Conservation (phyloP, 179 eudicot species). For the Vitellaria paradoxa region DNA sequence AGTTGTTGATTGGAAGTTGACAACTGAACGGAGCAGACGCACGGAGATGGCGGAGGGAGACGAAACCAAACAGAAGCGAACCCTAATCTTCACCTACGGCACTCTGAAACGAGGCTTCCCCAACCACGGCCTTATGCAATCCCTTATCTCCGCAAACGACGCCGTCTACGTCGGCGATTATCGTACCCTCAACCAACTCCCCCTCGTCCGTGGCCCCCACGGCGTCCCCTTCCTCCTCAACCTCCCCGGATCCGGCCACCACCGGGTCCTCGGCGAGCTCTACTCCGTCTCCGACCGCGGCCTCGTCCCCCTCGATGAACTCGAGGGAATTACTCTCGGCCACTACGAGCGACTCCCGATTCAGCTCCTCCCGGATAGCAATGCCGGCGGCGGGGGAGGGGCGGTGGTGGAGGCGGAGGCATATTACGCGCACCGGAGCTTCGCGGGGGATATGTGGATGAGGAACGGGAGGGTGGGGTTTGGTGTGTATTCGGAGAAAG, state of each 20-base stretch:
- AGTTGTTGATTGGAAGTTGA: neutral
- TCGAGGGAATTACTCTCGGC: constrained; percentile 45
- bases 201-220: constrained; percentile 48
- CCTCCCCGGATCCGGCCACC: constrained; percentile 40
- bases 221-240: constrained; percentile 58
- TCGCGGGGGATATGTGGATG: constrained; percentile 52
- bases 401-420: constrained; percentile 43
- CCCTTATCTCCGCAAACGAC: constrained; percentile 40
- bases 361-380: neutral
- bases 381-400: constrained; percentile 17
- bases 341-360: constrained; percentile 52
- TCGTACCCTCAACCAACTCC: constrained; percentile 32
- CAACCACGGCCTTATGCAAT: constrained; percentile 43
- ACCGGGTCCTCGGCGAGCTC: constrained; percentile 47
- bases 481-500: constrained; percentile 31
- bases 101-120: constrained; percentile 52
- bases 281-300: constrained; percentile 45
- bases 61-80: constrained; percentile 7
- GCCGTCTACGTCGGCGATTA: constrained; percentile 35
- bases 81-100: constrained; percentile 51
- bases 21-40: neutral
- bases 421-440: constrained; percentile 52
- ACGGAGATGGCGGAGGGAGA: neutral
- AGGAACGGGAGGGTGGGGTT: constrained; percentile 37
- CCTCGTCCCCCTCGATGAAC: constrained; percentile 35